Conservation (phyloP, 805 yeast genomes). For the Schizosaccharomyces pombe region DNA sequence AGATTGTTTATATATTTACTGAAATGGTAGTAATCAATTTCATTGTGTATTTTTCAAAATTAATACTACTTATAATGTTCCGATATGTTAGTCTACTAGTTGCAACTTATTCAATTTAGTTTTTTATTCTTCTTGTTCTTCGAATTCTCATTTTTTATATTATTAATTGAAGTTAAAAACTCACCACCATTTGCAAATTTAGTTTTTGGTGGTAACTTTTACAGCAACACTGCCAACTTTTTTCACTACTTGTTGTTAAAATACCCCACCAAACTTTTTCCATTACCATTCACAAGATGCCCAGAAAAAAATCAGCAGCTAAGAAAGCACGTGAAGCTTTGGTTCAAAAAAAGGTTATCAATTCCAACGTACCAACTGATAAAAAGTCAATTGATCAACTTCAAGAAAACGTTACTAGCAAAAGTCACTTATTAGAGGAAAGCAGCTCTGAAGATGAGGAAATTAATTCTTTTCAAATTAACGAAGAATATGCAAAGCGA, state of each 20-base stretch:
- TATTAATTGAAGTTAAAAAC: too few species aligned
- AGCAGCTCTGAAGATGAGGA: background rate
- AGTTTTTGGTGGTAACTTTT: background rate
- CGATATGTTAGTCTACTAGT: too few species aligned
- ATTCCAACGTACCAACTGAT: background rate
- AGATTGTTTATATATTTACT: too few species aligned
- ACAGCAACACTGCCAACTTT: background rate
- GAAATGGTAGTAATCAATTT: too few species aligned
- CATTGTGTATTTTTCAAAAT: too few species aligned
- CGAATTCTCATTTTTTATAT: too few species aligned
- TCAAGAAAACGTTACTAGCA: background rate
- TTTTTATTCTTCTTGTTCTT: too few species aligned
- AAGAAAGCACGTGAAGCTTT: constrained; percentile 3
- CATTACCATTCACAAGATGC: background rate
- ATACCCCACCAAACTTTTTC: background rate
- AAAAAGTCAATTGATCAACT: background rate
- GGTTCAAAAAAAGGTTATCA: background rate
- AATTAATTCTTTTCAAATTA: constrained; percentile 7
- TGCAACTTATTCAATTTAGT: too few species aligned
- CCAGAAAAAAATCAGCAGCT: constrained; percentile 4
- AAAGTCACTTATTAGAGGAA: background rate
- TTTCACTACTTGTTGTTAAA: background rate
- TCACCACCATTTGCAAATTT: too few species aligned
- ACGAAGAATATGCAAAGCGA: constrained; percentile 13
- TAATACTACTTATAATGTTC: too few species aligned